These are phyloP conservation scores for Pulveroboletus sp. DNA, from an alignment of 768 basidiomycete species.

Conservation along the genomic window DNA sequence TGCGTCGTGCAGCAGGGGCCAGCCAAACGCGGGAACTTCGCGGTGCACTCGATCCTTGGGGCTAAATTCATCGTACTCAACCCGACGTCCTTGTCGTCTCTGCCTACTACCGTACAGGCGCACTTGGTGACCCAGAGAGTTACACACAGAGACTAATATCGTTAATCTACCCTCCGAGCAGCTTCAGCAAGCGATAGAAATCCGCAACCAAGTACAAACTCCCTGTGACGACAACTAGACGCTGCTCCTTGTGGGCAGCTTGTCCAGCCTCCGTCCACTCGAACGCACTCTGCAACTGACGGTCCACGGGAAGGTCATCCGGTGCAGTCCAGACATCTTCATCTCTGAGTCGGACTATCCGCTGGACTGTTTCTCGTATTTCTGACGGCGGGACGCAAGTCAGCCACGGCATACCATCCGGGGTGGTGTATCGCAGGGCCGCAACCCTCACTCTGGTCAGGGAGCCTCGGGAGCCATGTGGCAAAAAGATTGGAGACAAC, in stretches of 20 bases:
- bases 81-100: background rate
- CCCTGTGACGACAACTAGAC: slow-evolving; percentile 75
- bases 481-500: slow-evolving; percentile 58
- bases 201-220: slow-evolving; percentile 95
- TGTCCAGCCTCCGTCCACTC: slow-evolving; percentile 34
- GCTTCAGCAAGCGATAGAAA: slow-evolving; percentile 59
- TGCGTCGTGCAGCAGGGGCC: slow-evolving; percentile 1
- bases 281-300: slow-evolving; percentile 46
- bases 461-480: slow-evolving; percentile 25
- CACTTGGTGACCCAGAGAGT: background rate
- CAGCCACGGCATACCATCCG: slow-evolving; percentile 96
- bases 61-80: background rate
- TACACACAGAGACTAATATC: background rate
- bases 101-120: background rate
- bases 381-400: slow-evolving; percentile 50
- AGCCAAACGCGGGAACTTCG: background rate
- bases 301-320: slow-evolving; percentile 28
- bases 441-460: slow-evolving; percentile 45
- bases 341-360: slow-evolving; percentile 36
- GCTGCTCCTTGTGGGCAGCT: slow-evolving; percentile 15
- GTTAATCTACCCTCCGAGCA: slow-evolving; percentile 7
- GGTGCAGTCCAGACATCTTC: slow-evolving; percentile 44
- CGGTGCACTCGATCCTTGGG: background rate
- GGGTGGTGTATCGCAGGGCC: slow-evolving; percentile 60
- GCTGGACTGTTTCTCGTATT: slow-evolving; percentile 42